Conservation (phyloP, 106 monocot genomes). For the Platanthera zijinensis region DNA sequence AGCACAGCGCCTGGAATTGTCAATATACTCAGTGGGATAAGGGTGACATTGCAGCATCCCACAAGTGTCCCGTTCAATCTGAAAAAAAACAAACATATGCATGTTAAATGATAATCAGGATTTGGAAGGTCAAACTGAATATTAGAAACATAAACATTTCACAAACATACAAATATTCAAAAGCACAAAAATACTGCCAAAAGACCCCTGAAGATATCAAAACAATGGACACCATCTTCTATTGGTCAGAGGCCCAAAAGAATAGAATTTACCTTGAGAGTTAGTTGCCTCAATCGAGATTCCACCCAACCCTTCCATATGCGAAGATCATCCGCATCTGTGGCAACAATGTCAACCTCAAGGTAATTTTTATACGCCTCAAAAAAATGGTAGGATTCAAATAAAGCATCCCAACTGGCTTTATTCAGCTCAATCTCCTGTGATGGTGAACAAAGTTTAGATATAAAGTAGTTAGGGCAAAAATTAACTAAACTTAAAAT, state of each 20-base stretch:
- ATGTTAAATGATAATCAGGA: neutral
- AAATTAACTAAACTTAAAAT: neutral
- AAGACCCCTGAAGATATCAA: neutral
- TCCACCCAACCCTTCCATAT: conserved; percentile 99
- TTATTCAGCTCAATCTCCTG: conserved; percentile 87
- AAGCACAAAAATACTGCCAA: neutral
- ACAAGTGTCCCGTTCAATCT: conserved; percentile 94
- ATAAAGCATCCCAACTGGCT: conserved; percentile 56
- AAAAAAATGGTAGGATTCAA: conserved; percentile 84
- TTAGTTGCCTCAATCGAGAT: conserved; percentile 86
- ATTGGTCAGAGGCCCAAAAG: conserved; percentile 2
- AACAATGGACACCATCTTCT: neutral
- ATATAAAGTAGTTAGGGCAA: neutral
- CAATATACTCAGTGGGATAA: conserved; percentile 55
- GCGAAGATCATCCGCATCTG: conserved; percentile 68
- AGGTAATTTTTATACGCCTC: conserved; percentile 90
- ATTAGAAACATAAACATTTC: neutral
- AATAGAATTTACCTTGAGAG: conserved; percentile 61
- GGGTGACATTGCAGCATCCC: conserved; percentile 82
- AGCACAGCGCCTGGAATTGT: conserved; percentile 31
- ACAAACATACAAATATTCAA: neutral
- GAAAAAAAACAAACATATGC: conserved; percentile 12
- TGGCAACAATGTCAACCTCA: conserved; percentile 83
- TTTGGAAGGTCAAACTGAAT: neutral
- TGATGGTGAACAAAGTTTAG: neutral